Conservation (phyloP, 2,329 filamentous ascomycete genomes). For the Fusarium tupiense region DNA sequence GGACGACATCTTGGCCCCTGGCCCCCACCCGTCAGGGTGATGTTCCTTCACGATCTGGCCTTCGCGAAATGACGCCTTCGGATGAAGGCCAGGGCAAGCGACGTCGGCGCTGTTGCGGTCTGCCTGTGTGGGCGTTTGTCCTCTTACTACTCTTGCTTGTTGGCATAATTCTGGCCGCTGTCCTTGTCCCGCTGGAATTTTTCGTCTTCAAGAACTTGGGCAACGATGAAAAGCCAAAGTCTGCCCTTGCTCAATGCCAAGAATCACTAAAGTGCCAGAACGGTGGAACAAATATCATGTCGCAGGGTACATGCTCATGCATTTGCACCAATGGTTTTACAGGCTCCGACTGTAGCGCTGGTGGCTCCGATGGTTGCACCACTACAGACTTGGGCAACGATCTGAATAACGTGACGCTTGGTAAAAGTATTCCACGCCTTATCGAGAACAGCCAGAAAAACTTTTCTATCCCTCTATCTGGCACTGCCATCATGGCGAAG, state of each 20-base stretch:
- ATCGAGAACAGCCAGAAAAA: constrained; percentile 71
- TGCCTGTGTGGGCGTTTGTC: constrained; percentile 83
- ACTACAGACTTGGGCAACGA: constrained; percentile 57
- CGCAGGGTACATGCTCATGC: constrained; percentile 78
- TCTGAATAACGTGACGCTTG: constrained; percentile 78
- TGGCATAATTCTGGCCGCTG: constrained; percentile 79
- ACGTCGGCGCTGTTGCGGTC: constrained; percentile 79
- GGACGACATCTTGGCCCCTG: constrained; percentile 60
- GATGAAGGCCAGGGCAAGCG: constrained; percentile 46
- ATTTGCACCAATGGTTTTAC: constrained; percentile 91
- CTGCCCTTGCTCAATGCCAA: constrained; percentile 64
- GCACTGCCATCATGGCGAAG: constrained; percentile 74
- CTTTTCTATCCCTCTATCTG: constrained; percentile 80
- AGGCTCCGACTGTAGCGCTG: constrained; percentile 60
- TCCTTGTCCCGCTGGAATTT: constrained; percentile 79
- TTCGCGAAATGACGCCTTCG: constrained; percentile 30
- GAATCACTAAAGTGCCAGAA: constrained; percentile 75
- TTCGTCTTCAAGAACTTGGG: constrained; percentile 66
- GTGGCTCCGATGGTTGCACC: constrained; percentile 62
- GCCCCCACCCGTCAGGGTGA: constrained; percentile 43
- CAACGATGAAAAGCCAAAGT: constrained; percentile 49
- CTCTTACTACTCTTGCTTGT: constrained; percentile 72
- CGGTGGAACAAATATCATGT: constrained; percentile 79
- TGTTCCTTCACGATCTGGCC: constrained; percentile 35
- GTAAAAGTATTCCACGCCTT: constrained; percentile 79